These are phyloP conservation scores for Globisporangium splendens DNA, from an alignment of 352 stramenopile genomes.

Conservation along the genomic window DNA sequence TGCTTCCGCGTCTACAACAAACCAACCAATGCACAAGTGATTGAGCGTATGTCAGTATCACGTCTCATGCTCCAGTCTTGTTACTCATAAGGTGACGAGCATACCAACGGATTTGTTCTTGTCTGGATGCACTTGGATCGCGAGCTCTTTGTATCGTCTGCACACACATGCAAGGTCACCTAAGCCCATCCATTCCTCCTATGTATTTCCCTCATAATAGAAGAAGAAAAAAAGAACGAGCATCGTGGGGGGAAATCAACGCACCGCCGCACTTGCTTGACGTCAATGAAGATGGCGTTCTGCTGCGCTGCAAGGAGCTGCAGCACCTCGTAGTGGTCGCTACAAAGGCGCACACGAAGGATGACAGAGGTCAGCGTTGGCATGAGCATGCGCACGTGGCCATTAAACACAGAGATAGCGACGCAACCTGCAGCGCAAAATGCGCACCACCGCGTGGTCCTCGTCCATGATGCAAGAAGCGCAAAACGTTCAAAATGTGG, in stretches of 20 bases:
- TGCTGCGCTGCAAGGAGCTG: conserved; percentile 15
- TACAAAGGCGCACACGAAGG: conserved; percentile 3
- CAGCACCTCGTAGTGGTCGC: conserved; percentile 43
- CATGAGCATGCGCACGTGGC: background rate
- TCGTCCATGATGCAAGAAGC: background rate
- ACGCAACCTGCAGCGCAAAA: conserved; percentile 3
- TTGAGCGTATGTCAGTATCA: too few species aligned
- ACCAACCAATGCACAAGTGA: background rate
- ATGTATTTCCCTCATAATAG: too few species aligned
- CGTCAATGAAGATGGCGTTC: conserved; percentile 15
- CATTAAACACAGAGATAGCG: too few species aligned
- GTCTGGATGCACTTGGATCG: conserved; percentile 55
- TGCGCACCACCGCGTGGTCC: background rate
- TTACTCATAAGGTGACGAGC: background rate
- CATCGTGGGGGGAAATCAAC: background rate
- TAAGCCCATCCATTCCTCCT: too few species aligned
- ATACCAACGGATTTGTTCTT: conserved; percentile 45
- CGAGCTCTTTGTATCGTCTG: conserved; percentile 48
- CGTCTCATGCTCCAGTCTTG: too few species aligned
- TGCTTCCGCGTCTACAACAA: conserved; percentile 48
- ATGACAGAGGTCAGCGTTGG: conserved; percentile 2
- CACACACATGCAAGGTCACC: background rate
- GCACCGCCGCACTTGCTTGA: conserved; percentile 28
- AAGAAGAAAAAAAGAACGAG: background rate
- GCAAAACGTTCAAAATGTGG: too few species aligned